phyloP scores from a whole-genome alignment of 2,329 filamentous ascomycete species.

The Venturia carpophila region DNA sequence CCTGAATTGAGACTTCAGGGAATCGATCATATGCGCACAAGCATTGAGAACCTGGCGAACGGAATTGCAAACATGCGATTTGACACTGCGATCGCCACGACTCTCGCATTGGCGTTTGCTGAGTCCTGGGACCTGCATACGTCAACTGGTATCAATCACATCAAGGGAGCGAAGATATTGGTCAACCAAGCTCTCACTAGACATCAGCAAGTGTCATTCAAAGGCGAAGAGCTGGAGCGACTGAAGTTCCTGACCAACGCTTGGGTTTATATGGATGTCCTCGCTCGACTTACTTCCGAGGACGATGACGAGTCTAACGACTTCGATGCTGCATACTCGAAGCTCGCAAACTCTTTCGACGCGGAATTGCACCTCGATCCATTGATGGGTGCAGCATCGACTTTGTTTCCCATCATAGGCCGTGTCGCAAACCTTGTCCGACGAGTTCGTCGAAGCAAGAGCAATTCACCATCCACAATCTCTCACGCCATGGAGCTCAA shows the following conservation, averaged over 20 bases:
- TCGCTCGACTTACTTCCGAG: constrained; percentile 57
- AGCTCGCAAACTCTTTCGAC: constrained; percentile 25
- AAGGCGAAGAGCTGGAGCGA: constrained; percentile 44
- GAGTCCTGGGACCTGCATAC: constrained; percentile 66
- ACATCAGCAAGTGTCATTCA: constrained; percentile 35
- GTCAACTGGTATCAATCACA: constrained; percentile 60
- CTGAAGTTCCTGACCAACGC: constrained; percentile 62
- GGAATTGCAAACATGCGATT: constrained; percentile 56
- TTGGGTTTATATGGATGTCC: constrained; percentile 68
- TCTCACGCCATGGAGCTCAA: constrained; percentile 56
- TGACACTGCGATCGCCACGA: constrained; percentile 62
- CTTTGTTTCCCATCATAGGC: constrained; percentile 61
- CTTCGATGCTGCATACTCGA: constrained; percentile 37
- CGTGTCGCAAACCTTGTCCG: constrained; percentile 59
- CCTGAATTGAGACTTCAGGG: constrained; percentile 53
- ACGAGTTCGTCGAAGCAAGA: constrained; percentile 47
- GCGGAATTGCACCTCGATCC: constrained; percentile 51
- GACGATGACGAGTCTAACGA: constrained; percentile 50
- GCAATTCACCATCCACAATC: constrained; percentile 54
- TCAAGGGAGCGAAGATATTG: constrained; percentile 58
- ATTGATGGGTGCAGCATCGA: constrained; percentile 60
- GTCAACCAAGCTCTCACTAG: constrained; percentile 51
- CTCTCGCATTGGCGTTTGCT: constrained; percentile 58
- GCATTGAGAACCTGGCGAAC: constrained; percentile 51
- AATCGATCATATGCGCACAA: constrained; percentile 61